phyloP scores from a whole-genome alignment of 352 stramenopile species.

The Thalassiosira hispida region DNA sequence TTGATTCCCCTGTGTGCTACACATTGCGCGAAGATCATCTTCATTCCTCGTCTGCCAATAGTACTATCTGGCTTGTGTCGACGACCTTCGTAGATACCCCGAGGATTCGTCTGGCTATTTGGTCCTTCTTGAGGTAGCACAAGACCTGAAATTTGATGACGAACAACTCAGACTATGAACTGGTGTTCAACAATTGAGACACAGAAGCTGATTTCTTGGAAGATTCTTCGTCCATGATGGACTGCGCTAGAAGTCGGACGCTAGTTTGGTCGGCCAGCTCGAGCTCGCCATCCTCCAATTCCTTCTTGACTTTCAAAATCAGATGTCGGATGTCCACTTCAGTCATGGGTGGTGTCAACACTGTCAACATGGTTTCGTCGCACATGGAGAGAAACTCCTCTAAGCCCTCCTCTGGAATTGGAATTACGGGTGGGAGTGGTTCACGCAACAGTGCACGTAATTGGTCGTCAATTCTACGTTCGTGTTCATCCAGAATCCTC shows the following conservation, averaged over 20 bases:
- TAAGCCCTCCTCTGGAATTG: background rate
- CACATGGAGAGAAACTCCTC: background rate
- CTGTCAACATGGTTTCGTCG: constrained; percentile 5
- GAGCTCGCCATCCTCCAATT: constrained; percentile 6
- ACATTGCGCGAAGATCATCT: too few relatives aligned
- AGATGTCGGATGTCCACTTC: constrained; percentile 14
- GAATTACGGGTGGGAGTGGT: constrained; percentile 17
- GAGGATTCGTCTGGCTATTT: too few relatives aligned
- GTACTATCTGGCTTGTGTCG: too few relatives aligned
- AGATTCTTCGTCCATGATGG: constrained; percentile 10
- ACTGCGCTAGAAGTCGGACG: constrained; percentile 14
- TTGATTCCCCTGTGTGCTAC: too few relatives aligned
- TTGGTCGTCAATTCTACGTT: constrained; percentile 9
- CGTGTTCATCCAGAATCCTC: background rate
- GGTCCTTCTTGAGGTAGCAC: too few relatives aligned
- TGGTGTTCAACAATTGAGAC: too few relatives aligned
- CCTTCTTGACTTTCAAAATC: constrained; percentile 1
- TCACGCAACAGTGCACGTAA: constrained; percentile 6
- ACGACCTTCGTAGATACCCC: too few relatives aligned
- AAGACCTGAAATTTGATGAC: too few relatives aligned
- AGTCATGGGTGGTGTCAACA: constrained; percentile 10
- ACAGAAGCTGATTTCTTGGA: constrained; percentile 6
- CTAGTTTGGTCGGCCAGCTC: constrained; percentile 10
- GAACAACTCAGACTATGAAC: too few relatives aligned
- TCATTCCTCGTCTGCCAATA: too few relatives aligned